These are phyloP conservation scores for Letharia lupina DNA, from an alignment of 495 filamentous ascomycete species.

Conservation along the genomic window DNA sequence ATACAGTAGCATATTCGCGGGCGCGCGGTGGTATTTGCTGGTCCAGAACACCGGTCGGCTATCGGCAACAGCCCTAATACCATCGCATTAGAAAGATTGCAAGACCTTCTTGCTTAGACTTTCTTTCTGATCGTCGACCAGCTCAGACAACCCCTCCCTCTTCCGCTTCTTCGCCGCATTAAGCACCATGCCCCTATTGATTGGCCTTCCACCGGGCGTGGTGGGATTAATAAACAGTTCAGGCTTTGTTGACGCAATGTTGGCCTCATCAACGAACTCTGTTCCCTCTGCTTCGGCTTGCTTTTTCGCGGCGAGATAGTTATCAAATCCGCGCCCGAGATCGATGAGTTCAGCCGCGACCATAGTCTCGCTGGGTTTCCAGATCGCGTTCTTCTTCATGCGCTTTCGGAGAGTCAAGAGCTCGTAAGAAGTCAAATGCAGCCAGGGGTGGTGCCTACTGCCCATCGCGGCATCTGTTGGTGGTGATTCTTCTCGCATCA, in stretches of 20 bases:
- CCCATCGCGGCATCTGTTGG: conserved; percentile 4
- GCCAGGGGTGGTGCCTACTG: conserved; percentile 7
- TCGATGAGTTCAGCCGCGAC: conserved; percentile 10
- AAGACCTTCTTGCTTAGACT: conserved; percentile 5
- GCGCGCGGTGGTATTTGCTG: not conserved
- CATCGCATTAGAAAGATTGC: not conserved
- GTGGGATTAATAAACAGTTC: conserved; percentile 8
- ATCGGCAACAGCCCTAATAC: not conserved
- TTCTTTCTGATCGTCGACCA: conserved; percentile 4
- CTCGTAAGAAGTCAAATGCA: conserved; percentile 10
- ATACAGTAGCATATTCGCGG: not conserved
- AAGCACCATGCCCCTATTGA: conserved; percentile 14
- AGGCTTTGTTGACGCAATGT: not conserved
- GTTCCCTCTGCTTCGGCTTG: conserved; percentile 2
- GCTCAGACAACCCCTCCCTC: conserved; percentile 8
- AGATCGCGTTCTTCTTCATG: conserved; percentile 17
- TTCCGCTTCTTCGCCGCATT: conserved; percentile 16
- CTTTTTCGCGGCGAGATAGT: conserved; percentile 12
- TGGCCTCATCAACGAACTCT: conserved; percentile 1
- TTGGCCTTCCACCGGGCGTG: conserved; percentile 5
- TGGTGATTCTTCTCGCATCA: conserved; percentile 6
- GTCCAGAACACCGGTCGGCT: not conserved
- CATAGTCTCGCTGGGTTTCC: conserved; percentile 16
- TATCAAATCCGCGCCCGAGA: conserved; percentile 7
- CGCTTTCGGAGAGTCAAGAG: conserved; percentile 14